Evolutionary conservation across 176 grass and related monocot genomes (phyloP).

Genomic region (Musa schizocarpa): DNA sequence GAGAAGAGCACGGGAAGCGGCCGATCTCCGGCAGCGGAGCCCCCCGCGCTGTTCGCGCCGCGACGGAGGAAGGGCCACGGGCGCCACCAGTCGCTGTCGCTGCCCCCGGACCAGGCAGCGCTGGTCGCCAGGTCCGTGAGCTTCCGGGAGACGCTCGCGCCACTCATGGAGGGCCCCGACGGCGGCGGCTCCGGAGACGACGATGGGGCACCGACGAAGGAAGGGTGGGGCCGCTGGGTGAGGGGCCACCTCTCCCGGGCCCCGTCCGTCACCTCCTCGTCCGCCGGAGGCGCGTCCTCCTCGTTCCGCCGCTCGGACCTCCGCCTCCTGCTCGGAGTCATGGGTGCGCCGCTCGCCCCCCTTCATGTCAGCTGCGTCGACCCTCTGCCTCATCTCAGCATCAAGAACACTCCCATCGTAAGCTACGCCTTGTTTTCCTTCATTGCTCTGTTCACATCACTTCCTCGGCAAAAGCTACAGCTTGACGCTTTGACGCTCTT

Average conservation of each 20-base stretch:
- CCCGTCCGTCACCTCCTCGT: not conserved
- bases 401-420: constrained; percentile 9
- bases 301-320: constrained; percentile 4
- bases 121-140: not conserved
- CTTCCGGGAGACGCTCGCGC: constrained; percentile 2
- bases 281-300: not conserved
- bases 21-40: not conserved
- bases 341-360: constrained; percentile 10
- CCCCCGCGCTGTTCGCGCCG: not conserved
- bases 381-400: constrained; percentile 5
- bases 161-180: constrained; percentile 7
- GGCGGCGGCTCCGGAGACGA: not conserved
- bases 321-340: constrained; percentile 3
- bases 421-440: not conserved
- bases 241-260: not conserved
- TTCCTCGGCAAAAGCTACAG: not conserved
- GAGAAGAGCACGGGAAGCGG: not conserved
- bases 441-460: not conserved
- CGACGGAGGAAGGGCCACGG: constrained; percentile 4
- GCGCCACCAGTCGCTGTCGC: not conserved
- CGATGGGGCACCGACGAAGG: not conserved
- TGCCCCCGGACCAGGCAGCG: not conserved
- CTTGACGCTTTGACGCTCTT: not conserved
- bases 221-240: not conserved
- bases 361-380: not conserved